Base-by-base conservation (phyloP, 768 basidiomycete genomes). In the Lactifluus pinguis region DNA sequence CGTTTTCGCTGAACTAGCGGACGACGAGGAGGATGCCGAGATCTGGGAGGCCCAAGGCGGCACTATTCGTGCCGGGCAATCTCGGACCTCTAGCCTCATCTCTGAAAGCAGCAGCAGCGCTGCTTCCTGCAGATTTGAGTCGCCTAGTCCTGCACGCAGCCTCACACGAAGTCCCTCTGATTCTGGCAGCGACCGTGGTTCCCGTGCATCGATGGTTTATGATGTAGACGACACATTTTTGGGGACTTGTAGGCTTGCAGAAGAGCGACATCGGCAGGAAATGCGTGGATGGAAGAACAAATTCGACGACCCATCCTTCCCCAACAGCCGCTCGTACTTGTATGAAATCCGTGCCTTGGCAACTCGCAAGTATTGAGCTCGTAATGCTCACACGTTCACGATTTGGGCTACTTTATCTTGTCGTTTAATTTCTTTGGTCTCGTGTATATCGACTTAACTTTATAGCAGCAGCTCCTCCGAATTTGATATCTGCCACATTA, bases 1-100 rank as follows among this genome's bases (percentile, higher is more conserved):
- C 70, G 89, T 94, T n/a, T 95, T 97, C 71, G 92, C 90, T 49
- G 88, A 91, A 66, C 81, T 94, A 32, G 90, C 87, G 2, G 94
- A 95, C 65, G 95, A 95, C 67, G 93, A 95, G 70, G 87, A 91
- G 60, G 88, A 89, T 54, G 81, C 81, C 51, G 81, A 81, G 56
- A 77, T 73, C 21, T 88, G 85, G 83, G 87, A 87, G 69, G 77
- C 78, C 32, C 86, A 85, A 65, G 86, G 84, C 21, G 87, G 85
- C 30, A 94, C 92, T 0, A 92, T 95, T 53, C 87, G 87, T 50
- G 84, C 86, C 29, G 80, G 72, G 65, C 72, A 77, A 57, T 79
- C 70, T 39, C 42, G 48, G 34, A 49, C 47, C 34, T 59, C 62
- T 4, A 32, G 51, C 21, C 53, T 57, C 25, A 36, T 66, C 53